Evolutionary conservation across 805 yeast genomes (phyloP).

Genomic region (Teunomyces pallodes): DNA sequence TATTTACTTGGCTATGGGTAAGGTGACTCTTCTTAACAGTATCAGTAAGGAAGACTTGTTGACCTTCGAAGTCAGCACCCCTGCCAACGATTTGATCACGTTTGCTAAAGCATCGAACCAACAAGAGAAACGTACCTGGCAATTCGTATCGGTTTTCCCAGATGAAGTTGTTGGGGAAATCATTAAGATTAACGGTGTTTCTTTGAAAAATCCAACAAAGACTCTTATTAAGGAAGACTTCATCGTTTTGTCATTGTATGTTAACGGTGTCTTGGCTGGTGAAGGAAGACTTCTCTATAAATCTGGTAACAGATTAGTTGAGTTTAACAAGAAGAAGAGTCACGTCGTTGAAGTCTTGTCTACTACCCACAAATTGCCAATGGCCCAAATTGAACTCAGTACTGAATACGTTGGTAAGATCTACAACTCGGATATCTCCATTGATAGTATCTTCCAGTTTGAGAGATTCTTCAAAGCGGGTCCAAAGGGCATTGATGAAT

Average conservation of each 20-base stretch:
- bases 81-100: constrained; percentile 46
- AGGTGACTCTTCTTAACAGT: constrained; percentile 32
- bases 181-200: constrained; percentile 60
- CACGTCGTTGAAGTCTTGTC: constrained; percentile 46
- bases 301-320: constrained; percentile 45
- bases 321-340: constrained; percentile 42
- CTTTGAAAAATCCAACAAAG: constrained; percentile 33
- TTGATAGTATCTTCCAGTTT: constrained; percentile 56
- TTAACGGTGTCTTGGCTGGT: constrained; percentile 64
- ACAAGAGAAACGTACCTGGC: constrained; percentile 52
- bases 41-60: constrained; percentile 40
- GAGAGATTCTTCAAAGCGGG: constrained; percentile 45
- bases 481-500: constrained; percentile 39
- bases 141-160: constrained; percentile 67
- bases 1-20: constrained; percentile 58
- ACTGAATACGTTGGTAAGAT: constrained; percentile 68
- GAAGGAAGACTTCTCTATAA: constrained; percentile 54
- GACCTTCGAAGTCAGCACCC: constrained; percentile 53
- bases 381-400: constrained; percentile 51
- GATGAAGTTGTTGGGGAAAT: constrained; percentile 73
- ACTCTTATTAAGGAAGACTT: constrained; percentile 48
- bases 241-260: constrained; percentile 53
- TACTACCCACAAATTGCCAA: constrained; percentile 30
- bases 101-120: constrained; percentile 74
- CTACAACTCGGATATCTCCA: constrained; percentile 56